Evolutionary conservation across 352 stramenopile genomes (phyloP).

Genomic region (Globisporangium nodosum): DNA sequence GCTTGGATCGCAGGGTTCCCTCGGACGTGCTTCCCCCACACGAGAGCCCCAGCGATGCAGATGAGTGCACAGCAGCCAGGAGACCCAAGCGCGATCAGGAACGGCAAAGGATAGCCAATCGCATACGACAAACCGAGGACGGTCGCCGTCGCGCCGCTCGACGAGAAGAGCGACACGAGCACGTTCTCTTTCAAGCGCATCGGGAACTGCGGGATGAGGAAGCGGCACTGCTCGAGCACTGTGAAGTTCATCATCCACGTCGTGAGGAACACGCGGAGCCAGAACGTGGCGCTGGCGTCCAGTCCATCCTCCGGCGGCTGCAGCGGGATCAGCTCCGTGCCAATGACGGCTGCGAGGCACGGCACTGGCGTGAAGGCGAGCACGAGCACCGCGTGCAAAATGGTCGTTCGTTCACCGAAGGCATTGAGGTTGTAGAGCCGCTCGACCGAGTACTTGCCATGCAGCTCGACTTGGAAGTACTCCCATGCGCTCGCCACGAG

Average conservation of each 20-base stretch:
- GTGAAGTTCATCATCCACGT: background rate
- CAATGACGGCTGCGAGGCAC: background rate
- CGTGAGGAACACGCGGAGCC: background rate
- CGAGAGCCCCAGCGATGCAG: background rate
- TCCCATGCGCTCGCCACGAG: background rate
- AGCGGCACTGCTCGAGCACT: conserved; percentile 6
- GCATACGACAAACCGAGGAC: background rate
- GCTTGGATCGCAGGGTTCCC: background rate
- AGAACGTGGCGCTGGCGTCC: background rate
- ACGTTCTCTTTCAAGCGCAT: too few relatives aligned
- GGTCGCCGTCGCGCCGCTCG: background rate
- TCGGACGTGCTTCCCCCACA: background rate
- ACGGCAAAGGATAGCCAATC: too few relatives aligned
- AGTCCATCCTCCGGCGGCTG: conserved; percentile 1
- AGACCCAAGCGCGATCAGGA: too few relatives aligned
- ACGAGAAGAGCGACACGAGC: conserved; percentile 8
- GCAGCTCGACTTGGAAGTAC: conserved; percentile 2
- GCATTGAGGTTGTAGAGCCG: conserved; percentile 1
- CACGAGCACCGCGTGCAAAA: background rate
- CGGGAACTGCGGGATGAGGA: conserved; percentile 6
- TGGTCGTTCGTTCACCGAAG: background rate
- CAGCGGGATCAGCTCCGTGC: conserved; percentile 1
- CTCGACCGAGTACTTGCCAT: conserved; percentile 4
- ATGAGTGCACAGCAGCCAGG: background rate
- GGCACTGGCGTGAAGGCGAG: background rate